Evolutionary conservation across 495 filamentous ascomycete species (phyloP), one percentile per base, ranked within the genome.

Genomic region (Annulohypoxylon maeteangense): DNA sequence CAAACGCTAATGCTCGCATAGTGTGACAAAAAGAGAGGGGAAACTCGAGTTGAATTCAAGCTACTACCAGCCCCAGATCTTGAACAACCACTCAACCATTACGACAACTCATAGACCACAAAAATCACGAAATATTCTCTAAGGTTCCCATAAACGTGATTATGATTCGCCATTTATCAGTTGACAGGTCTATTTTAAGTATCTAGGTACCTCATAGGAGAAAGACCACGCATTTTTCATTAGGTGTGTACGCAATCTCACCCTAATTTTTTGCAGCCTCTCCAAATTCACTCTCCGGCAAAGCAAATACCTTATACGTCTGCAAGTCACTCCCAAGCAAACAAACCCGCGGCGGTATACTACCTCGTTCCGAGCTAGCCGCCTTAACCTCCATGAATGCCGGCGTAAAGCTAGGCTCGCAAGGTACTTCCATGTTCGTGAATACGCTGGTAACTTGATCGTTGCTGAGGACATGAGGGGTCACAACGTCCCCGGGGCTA

Each of bases 341-440:
- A 54, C 83, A 83, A 7, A 87, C 72, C 47, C 83, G 76, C 14
- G 77, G 70, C 5, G 80, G 78, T 6, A 83, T 68, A 40, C 81
- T 76, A 10, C 77, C 82, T 7, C 78, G 66, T 16, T 77, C 63
- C 1, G 74, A 75, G 45, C 71, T 78, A n/a, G 70, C 65, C n/a
- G 62, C 71, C 40, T 79, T 81, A 5, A 84, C 74, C 56, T 85
- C 84, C 78, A 88, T 85, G 60, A 79, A 81, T 8, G 78, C 69
- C 1, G 85, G 84, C 0, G 73, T 61, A 51, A 87, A 85, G 7
- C 68, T 71, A 3, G 76, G 68, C 10, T 78, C 69, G 27, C 75
- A 66, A 1, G 80, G 70, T 8, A 85, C 72, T 25, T 29, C 62
- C 58, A 73, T 67, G 20, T 57, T 75, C 25, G 42, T 62, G 60